Evolutionary conservation across 1,284 basidiomycete genomes (phyloP), one percentile per base, ranked within the genome.

Genomic region (Moniliophthora roreri): DNA sequence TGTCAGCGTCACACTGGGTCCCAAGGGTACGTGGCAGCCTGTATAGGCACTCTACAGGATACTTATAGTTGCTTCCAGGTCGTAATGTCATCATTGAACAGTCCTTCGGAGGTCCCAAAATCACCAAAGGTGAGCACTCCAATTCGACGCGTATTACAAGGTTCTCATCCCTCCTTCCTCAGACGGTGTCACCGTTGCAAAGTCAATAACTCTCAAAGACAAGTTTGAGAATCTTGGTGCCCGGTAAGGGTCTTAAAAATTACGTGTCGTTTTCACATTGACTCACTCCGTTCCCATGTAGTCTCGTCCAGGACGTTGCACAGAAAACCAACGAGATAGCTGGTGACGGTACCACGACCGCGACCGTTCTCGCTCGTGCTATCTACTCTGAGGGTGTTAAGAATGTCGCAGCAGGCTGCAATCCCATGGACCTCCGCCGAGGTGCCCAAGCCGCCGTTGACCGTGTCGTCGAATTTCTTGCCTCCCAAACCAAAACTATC

Each of bases 71-170:
- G 44, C 16, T 21, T 41, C 49, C 41, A 91, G 91, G 94, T 64
- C 86, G 96, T 66, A 99, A 98, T 71, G 96, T 98, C 65, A 98
- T 99, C 78, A 98, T 99, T 67, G 95, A 98, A 71, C 96, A 98
- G 80, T 84, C 93, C 35, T 99, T 90, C 66, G 96, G 96, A 64
- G 93, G 94, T 49, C 96, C 96, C 59, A 98, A 99, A 76, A 97
- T 98, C 70, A 98, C 95, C 66, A 98, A 98, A 76, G 90, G 89
- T 89, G 55, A 54, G 78, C 18, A 42, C 26, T 13, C 35, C 21
- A 37, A 1, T 36, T n/a, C 38, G 40, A 36, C 36, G 20, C 46
- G 21, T 36, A 24, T 24, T 39, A 21, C 20, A 28, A 5, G 18
- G n/a, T 26, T 23, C 15, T 8, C 20, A 35, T 6, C 15, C 42